phyloP scores from a whole-genome alignment of 73 alveolate genomes.

The Paramecium bursaria region DNA sequence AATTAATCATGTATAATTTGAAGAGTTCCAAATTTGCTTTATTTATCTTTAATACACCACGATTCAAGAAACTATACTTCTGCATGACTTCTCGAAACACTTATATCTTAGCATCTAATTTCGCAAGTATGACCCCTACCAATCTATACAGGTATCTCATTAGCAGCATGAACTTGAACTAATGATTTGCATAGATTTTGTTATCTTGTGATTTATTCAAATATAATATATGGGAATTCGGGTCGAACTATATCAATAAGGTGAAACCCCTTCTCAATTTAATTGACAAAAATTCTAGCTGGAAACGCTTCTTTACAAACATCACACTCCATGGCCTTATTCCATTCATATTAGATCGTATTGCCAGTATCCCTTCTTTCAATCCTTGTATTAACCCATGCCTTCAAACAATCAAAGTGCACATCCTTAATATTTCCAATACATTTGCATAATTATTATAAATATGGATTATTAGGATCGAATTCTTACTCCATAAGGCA shows the following conservation, averaged over 20 bases:
- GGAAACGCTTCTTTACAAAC: conserved; percentile 53
- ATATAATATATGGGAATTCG: conserved; percentile 24
- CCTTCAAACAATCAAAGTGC: conserved; percentile 17
- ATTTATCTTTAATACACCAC: conserved; percentile 25
- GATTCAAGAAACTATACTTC: background rate
- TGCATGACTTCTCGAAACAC: conserved; percentile 50
- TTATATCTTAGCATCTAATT: conserved; percentile 35
- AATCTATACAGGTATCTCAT: background rate
- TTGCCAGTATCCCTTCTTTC: background rate
- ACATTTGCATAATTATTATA: too few species aligned
- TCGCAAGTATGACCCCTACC: conserved; percentile 56
- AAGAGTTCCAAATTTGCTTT: conserved; percentile 26
- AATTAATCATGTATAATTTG: conserved; percentile 11
- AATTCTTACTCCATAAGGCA: too few species aligned
- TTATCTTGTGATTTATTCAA: conserved; percentile 22
- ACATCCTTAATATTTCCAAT: conserved; percentile 18
- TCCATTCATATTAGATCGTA: conserved; percentile 41
- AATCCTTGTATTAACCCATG: conserved; percentile 24
- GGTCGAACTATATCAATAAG: background rate
- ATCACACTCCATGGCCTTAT: conserved; percentile 36
- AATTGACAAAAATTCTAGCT: background rate
- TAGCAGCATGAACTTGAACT: conserved; percentile 27
- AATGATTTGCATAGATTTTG: conserved; percentile 13
- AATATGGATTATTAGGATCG: too few species aligned
- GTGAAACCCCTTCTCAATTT: background rate